Conservation (phyloP, 73 alveolate genomes). For the Paramecium octaurelia region DNA sequence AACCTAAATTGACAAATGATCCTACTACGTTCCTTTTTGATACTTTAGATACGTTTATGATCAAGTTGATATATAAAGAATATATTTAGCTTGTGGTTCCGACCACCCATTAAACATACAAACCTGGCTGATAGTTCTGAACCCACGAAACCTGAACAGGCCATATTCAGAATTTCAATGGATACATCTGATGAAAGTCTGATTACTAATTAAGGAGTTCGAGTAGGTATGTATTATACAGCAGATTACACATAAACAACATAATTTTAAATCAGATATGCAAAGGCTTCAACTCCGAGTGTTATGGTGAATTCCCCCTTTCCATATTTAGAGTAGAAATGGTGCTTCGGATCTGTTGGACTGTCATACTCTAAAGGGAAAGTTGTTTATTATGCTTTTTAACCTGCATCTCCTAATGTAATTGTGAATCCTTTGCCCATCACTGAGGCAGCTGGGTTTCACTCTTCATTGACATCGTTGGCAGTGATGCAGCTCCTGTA, state of each 20-base stretch:
- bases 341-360: slow-evolving; percentile 39
- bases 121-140: neutral
- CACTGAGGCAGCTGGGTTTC: neutral
- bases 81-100: neutral
- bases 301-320: neutral
- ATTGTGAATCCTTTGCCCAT: neutral
- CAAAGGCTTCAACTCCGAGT: neutral
- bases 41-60: neutral
- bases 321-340: neutral
- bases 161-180: neutral
- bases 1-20: neutral
- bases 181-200: slow-evolving; percentile 31
- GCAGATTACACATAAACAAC: slow-evolving; percentile 7
- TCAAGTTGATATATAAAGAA: neutral
- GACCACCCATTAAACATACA: neutral
- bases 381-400: neutral
- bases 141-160: neutral
- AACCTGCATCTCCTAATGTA: neutral
- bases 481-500: neutral
- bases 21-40: neutral
- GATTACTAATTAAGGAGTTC: neutral
- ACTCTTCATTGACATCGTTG: neutral
- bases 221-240: slow-evolving; percentile 29
- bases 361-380: neutral
- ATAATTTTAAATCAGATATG: neutral